Percentiles rank a stretch among this genome's conserved stretches.
Conservation (phyloP, 1,284 basidiomycete species). For the Chiua sp. region DNA sequence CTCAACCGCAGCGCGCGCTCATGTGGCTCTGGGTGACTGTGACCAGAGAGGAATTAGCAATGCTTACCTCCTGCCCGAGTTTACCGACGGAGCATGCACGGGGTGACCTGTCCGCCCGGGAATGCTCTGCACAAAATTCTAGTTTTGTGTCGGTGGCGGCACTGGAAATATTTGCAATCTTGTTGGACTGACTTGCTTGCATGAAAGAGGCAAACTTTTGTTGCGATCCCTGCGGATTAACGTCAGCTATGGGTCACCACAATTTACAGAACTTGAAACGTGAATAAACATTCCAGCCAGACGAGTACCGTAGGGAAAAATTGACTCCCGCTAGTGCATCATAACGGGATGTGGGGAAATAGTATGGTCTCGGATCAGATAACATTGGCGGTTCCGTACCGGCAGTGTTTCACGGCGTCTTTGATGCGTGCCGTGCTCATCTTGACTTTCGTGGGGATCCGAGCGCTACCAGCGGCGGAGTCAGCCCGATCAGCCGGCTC, state of each 20-base stretch:
- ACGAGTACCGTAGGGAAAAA: not conserved
- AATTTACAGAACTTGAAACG: not conserved
- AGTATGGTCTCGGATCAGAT: not conserved
- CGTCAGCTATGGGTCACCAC: not conserved
- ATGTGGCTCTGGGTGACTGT: not conserved
- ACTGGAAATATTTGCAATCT: not conserved
- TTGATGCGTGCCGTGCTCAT: not conserved
- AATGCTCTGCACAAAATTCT: not conserved
- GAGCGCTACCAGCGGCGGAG: not conserved
- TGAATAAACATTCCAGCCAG: not conserved
- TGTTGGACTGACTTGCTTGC: not conserved
- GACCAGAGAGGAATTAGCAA: not conserved
- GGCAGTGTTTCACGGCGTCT: not conserved
- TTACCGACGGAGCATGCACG: not conserved
- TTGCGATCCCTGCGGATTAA: not conserved
- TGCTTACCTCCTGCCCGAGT: not conserved
- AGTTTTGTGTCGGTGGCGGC: not conserved
- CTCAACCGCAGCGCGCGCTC: not conserved
- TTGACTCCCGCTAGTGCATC: constrained; percentile 23
- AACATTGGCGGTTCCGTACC: not conserved
- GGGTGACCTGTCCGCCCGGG: constrained; percentile 1
- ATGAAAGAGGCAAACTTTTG: not conserved
- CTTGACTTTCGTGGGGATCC: not conserved
- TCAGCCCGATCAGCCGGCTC: not conserved
- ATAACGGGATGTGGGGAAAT: not conserved